These are phyloP conservation scores for Botrytis fragariae DNA, from an alignment of 2,329 filamentous ascomycete genomes.

Conservation along the genomic window DNA sequence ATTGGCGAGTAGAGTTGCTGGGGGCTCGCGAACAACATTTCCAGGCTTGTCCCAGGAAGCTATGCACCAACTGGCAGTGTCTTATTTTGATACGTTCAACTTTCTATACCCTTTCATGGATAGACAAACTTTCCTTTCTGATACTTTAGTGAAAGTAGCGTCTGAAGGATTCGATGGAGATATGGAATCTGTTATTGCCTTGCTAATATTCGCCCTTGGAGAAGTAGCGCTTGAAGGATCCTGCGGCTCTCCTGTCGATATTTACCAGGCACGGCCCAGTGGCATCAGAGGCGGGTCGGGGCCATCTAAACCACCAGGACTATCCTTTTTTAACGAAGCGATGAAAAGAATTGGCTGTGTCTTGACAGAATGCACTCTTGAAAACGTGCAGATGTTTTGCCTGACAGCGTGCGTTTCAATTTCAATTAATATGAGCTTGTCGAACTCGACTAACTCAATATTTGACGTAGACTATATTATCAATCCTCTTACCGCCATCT, in stretches of 20 bases:
- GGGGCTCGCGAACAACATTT: slow-evolving; percentile 33
- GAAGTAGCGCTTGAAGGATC: slow-evolving; percentile 54
- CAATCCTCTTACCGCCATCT: slow-evolving; percentile 51
- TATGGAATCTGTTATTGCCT: slow-evolving; percentile 50
- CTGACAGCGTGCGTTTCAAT: slow-evolving; percentile 49
- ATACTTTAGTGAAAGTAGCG: slow-evolving; percentile 47
- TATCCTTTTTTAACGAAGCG: slow-evolving; percentile 61
- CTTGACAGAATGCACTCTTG: slow-evolving; percentile 53
- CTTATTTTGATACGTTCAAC: slow-evolving; percentile 61
- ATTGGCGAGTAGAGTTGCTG: slow-evolving; percentile 32
- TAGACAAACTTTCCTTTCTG: slow-evolving; percentile 51
- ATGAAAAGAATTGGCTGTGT: slow-evolving; percentile 58
- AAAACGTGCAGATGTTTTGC: slow-evolving; percentile 58
- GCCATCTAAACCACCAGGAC: slow-evolving; percentile 50
- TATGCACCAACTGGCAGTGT: slow-evolving; percentile 50
- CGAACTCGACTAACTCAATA: neutral
- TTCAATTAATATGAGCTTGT: neutral
- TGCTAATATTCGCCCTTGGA: slow-evolving; percentile 58
- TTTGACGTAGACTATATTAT: slow-evolving; percentile 48
- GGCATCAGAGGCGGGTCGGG: slow-evolving; percentile 52
- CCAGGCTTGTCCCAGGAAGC: slow-evolving; percentile 46
- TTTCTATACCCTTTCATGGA: slow-evolving; percentile 58
- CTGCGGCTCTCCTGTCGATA: slow-evolving; percentile 46
- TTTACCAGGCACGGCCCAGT: slow-evolving; percentile 47
- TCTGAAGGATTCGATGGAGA: slow-evolving; percentile 51